These are phyloP conservation scores for Podospora appendiculata DNA, from an alignment of 495 filamentous ascomycete species.

Conservation along the genomic window DNA sequence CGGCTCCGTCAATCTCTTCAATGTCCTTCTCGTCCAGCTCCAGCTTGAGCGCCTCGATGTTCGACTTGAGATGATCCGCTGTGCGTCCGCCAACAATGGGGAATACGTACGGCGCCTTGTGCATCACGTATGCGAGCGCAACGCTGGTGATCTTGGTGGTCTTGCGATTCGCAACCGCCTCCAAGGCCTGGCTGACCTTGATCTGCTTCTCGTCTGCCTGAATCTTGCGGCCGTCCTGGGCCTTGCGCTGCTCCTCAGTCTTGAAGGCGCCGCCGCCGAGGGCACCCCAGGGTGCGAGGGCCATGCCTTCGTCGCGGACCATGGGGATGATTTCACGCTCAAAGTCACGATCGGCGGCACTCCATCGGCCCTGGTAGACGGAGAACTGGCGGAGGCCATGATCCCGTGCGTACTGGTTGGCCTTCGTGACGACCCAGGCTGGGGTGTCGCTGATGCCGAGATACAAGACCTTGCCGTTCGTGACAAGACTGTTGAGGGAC, in stretches of 20 bases:
- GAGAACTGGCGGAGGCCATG: constrained; percentile 57
- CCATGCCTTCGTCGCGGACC: constrained; percentile 62
- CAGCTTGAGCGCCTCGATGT: constrained; percentile 57
- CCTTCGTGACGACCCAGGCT: constrained; percentile 62
- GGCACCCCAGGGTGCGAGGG: constrained; percentile 53
- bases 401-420: constrained; percentile 59
- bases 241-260: constrained; percentile 36
- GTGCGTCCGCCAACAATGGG: constrained; percentile 61
- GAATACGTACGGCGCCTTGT: constrained; percentile 69
- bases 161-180: constrained; percentile 49
- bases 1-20: constrained; percentile 53
- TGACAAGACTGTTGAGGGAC: constrained; percentile 51
- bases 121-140: constrained; percentile 66
- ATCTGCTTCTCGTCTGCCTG: constrained; percentile 27
- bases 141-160: constrained; percentile 46
- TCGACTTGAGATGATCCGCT: constrained; percentile 54
- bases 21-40: constrained; percentile 53
- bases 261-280: constrained; percentile 60
- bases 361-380: constrained; percentile 63
- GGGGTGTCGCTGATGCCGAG: constrained; percentile 62
- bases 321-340: constrained; percentile 68
- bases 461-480: constrained; percentile 59
- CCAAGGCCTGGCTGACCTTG: constrained; percentile 49
- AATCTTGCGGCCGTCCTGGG: constrained; percentile 14
- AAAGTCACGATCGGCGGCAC: constrained; percentile 52